Conservation (phyloP, 495 filamentous ascomycete genomes). For the Penicillium coffeae region DNA sequence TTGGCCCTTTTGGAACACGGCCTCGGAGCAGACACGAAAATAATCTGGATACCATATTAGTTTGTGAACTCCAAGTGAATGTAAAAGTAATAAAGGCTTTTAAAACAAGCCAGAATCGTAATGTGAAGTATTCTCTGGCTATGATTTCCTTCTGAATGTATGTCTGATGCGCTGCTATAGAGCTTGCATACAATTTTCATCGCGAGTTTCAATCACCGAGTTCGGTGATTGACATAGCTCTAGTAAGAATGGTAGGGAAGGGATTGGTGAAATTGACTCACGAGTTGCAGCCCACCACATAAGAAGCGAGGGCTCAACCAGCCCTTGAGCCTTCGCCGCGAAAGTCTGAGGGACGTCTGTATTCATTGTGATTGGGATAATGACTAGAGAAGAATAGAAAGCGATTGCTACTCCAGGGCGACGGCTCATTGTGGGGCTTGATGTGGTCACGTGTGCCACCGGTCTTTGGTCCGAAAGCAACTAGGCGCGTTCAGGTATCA, state of each 20-base stretch:
- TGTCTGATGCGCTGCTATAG: background rate
- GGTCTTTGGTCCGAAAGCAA: background rate
- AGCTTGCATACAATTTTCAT: background rate
- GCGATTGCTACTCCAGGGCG: background rate
- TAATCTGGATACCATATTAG: slow-evolving; percentile 27
- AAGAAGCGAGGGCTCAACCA: background rate
- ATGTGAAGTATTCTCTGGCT: no score
- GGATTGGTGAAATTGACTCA: background rate
- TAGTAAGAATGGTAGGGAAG: background rate
- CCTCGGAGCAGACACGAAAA: slow-evolving; percentile 27
- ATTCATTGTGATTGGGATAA: background rate
- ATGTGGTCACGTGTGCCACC: background rate
- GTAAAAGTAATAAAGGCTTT: no score
- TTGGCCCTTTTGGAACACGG: slow-evolving; percentile 32
- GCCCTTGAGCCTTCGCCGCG: background rate
- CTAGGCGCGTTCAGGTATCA: background rate
- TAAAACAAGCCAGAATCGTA: no score
- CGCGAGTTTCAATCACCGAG: background rate
- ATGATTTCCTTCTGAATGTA: no score
- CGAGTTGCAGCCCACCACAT: background rate
- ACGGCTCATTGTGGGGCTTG: background rate
- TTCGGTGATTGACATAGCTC: background rate
- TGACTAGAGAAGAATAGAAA: background rate
- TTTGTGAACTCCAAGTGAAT: background rate
- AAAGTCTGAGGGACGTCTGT: background rate